phyloP scores from a whole-genome alignment of 2,329 filamentous ascomycete genomes.

The Tympanopsis confertula region DNA sequence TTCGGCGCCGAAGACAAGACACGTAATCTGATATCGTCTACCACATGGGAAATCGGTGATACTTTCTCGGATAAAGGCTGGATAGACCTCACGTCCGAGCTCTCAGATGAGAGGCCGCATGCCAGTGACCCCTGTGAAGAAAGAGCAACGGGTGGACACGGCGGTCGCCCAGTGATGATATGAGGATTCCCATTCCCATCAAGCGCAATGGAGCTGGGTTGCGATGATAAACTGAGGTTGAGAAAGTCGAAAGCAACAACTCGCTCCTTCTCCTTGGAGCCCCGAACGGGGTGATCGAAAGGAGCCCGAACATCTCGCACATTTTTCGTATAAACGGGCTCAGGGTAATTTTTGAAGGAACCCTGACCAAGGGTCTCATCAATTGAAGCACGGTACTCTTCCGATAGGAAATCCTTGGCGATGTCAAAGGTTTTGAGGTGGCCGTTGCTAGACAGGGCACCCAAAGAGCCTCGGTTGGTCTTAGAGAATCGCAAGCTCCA shows the following conservation, averaged over 20 bases:
- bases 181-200: conserved; percentile 36
- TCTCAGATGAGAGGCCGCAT: conserved; percentile 10
- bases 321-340: conserved; percentile 29
- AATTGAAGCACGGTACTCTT: conserved; percentile 21
- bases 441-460: conserved; percentile 44
- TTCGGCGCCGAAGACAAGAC: neutral
- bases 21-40: neutral
- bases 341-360: conserved; percentile 24
- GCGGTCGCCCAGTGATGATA: conserved; percentile 30
- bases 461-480: conserved; percentile 42
- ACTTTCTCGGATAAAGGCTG: neutral
- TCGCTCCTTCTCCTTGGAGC: conserved; percentile 29
- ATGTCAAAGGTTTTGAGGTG: conserved; percentile 44
- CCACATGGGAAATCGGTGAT: neutral
- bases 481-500: conserved; percentile 53
- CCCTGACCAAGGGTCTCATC: conserved; percentile 24
- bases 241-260: conserved; percentile 52
- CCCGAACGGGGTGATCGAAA: conserved; percentile 28
- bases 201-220: conserved; percentile 38
- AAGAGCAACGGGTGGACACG: conserved; percentile 20
- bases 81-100: neutral
- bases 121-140: conserved; percentile 21
- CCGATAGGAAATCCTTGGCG: conserved; percentile 31
- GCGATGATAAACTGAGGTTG: conserved; percentile 26
- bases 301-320: conserved; percentile 30